phyloP scores from a whole-genome alignment of 192 early-diverging fungal species.

The Rhizophagus sp. region DNA sequence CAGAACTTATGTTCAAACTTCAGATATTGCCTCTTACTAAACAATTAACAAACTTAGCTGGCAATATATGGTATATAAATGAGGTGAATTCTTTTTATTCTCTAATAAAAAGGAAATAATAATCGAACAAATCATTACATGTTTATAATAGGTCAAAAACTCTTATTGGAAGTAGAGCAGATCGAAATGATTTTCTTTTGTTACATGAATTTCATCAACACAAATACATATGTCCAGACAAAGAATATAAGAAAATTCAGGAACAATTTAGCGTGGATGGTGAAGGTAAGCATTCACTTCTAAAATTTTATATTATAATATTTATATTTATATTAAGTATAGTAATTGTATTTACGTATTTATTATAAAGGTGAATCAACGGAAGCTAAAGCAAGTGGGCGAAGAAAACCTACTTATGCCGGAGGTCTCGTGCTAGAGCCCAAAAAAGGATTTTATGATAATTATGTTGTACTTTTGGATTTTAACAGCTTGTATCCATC shows the following conservation, averaged over 20 bases:
- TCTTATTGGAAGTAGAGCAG: constrained; percentile 84
- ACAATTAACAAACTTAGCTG: constrained; percentile 90
- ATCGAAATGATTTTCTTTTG: constrained; percentile 93
- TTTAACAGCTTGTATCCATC: constrained; percentile 99
- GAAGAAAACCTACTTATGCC: constrained; percentile 88
- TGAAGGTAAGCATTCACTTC: constrained; percentile 25
- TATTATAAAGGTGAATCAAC: constrained; percentile 35
- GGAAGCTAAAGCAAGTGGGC: constrained; percentile 47
- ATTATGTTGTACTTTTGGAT: constrained; percentile 92
- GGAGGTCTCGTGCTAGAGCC: constrained; percentile 98
- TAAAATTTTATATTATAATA: background rate
- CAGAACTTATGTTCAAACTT: constrained; percentile 84
- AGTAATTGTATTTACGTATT: background rate
- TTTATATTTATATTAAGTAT: background rate
- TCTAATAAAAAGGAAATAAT: background rate
- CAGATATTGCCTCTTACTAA: constrained; percentile 89
- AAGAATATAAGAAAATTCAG: constrained; percentile 42
- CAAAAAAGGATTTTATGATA: constrained; percentile 96
- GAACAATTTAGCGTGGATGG: constrained; percentile 26
- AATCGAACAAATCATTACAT: background rate
- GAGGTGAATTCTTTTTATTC: background rate
- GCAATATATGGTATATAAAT: constrained; percentile 82
- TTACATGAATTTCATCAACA: constrained; percentile 93
- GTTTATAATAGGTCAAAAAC: constrained; percentile 63
- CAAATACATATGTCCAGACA: constrained; percentile 94